phyloP scores from a whole-genome alignment of 2,329 filamentous ascomycete genomes.

The Colletotrichum agaves region DNA sequence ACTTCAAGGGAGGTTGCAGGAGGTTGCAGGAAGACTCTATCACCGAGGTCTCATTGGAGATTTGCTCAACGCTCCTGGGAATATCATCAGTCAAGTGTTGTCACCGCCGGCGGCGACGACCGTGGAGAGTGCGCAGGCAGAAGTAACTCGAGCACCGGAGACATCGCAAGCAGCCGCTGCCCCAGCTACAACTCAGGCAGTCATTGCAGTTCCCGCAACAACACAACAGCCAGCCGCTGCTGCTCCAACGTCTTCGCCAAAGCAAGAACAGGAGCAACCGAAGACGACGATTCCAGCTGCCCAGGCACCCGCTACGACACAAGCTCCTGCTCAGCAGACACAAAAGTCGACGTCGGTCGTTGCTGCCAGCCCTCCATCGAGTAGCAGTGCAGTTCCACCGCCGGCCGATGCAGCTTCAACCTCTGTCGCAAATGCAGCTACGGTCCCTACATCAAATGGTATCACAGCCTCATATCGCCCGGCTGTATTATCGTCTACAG shows the following conservation, averaged over 20 bases:
- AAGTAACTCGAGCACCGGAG: constrained; percentile 8
- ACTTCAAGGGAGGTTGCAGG: constrained; percentile 13
- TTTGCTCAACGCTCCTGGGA: constrained; percentile 14
- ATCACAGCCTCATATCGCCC: background rate
- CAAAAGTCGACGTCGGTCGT: background rate
- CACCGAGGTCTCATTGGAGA: constrained; percentile 18
- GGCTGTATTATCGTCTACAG: background rate
- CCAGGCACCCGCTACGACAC: background rate
- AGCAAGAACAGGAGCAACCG: constrained; percentile 9
- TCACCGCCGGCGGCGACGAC: constrained; percentile 32
- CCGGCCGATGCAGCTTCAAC: background rate
- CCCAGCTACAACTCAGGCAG: constrained; percentile 4
- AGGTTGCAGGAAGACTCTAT: constrained; percentile 3
- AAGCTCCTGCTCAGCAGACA: background rate
- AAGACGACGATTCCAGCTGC: background rate
- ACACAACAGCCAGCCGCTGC: constrained; percentile 14
- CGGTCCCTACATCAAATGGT: background rate
- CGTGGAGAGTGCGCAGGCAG: background rate
- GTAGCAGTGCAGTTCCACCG: background rate
- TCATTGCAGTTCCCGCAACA: background rate
- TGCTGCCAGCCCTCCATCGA: background rate
- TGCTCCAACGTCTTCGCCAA: constrained; percentile 1
- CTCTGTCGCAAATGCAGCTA: background rate
- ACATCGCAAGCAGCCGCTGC: constrained; percentile 6
- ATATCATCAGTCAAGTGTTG: constrained; percentile 22